Evolutionary conservation across 108 stramenopile species (phyloP), one percentile per base, ranked within the genome.

Genomic region (Bacterosira constricta): DNA sequence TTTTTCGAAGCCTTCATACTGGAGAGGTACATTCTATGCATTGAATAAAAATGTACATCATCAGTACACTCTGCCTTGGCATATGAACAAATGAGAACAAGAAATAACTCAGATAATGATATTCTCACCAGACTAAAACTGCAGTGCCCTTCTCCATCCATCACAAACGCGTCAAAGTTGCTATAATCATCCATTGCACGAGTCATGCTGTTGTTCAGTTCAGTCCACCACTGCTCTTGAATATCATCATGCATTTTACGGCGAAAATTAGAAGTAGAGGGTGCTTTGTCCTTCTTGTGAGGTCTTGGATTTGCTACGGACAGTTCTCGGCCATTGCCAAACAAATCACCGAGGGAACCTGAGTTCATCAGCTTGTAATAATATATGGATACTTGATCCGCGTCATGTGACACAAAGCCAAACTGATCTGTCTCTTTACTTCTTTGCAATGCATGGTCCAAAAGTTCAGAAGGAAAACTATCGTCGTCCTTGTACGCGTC

Each of bases 331-430:
- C 30, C 39, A 59, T 27, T 42, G 5, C 18, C 52, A 35, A 51
- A 61, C 31, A 34, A 30, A 1, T 54, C 53, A 11, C 1, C 34
- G 15, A 30, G n/a, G 23, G 57, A 23, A 4, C 23, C 50, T 35
- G 80, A 82, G 26, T 38, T 68, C 85, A 86, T 86, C 23, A 70
- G 56, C 41, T 44, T 42, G 56, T 78, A 86, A 35, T 81, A 83
- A 10, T 69, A 65, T 12, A 77, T 25, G 35, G 75, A 71, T 26
- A 81, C 42, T 8, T 71, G 46, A 69, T 86, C 85, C 9, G 54
- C 41, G 15, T 74, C 69, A 47, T 86, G 83, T n/a, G 71, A 67
- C 0, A 83, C 51, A 34, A 76, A 69, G 1, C 75, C 82, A 60
- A 75, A 77, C 4, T 64, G 52, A 58, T 86, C 75, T 9, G 27